Percentiles rank a stretch among this genome's conserved stretches.
Conservation (phyloP, 768 basidiomycete genomes). For the Collybia sp. region DNA sequence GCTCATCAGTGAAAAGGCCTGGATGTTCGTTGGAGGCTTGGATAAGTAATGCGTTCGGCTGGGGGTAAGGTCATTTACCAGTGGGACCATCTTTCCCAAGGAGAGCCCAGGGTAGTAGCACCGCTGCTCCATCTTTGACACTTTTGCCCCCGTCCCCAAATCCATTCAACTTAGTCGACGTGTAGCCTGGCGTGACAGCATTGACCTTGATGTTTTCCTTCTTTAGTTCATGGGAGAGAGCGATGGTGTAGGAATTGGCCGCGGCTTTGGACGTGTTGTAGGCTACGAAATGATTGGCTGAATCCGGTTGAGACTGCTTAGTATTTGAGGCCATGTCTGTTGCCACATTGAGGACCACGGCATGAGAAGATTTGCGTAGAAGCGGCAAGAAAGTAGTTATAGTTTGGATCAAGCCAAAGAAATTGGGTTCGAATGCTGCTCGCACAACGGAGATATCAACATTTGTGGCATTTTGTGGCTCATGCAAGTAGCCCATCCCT, state of each 20-base stretch:
- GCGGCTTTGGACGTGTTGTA: slow-evolving; percentile 76
- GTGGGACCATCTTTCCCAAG: slow-evolving; percentile 35
- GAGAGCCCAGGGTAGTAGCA: slow-evolving; percentile 33
- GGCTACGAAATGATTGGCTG: slow-evolving; percentile 29
- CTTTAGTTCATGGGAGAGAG: slow-evolving; percentile 60
- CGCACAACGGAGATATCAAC: slow-evolving; percentile 28
- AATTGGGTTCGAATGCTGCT: slow-evolving; percentile 35
- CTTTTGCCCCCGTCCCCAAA: slow-evolving; percentile 33
- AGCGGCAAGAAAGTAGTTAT: slow-evolving; percentile 37
- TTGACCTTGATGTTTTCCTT: slow-evolving; percentile 53
- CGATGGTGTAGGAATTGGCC: slow-evolving; percentile 54
- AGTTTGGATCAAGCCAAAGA: slow-evolving; percentile 39
- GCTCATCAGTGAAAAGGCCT: background rate
- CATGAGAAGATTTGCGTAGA: slow-evolving; percentile 26
- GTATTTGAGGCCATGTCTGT: slow-evolving; percentile 43
- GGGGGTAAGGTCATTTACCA: slow-evolving; percentile 16
- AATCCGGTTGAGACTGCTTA: slow-evolving; percentile 24
- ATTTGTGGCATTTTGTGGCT: slow-evolving; percentile 27
- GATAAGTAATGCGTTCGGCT: background rate
- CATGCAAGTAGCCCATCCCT: slow-evolving; percentile 24
- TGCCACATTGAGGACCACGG: slow-evolving; percentile 35
- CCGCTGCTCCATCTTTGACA: slow-evolving; percentile 25
- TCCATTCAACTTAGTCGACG: slow-evolving; percentile 36
- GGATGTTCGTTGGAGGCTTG: background rate
- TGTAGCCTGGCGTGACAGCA: slow-evolving; percentile 57